Base-by-base conservation (phyloP, 768 basidiomycete genomes). In the Russula brevipes region DNA sequence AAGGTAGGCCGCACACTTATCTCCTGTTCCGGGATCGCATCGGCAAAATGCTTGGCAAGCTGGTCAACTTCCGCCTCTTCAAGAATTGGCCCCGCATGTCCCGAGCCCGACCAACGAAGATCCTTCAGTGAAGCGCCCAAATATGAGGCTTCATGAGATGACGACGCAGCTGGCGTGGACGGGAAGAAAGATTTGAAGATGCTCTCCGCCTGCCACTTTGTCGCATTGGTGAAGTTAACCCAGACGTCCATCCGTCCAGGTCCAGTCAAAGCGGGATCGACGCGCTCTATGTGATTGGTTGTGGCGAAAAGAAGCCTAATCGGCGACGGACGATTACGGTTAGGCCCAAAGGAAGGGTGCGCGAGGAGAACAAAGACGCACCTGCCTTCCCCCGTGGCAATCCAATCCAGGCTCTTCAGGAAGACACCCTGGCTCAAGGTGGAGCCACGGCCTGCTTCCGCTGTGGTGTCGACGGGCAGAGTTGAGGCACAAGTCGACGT, bases 161-260 rank as follows among this genome's bases (percentile, higher is more conserved):
- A 39, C 14, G 56, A 16, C 6, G 16, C 4, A 1, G 63, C 51
- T 8, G 81, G 76, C 59, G 76, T 84, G 74, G 74, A 85, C 2
- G 91, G 89, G 86, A 94, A 94, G 85, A 94, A 93, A 73, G 88
- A 90, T 73, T 91, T 91, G 84, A 92, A 94, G 72, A 94, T 90
- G 54, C 88, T 88, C 74, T 92, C 91, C 14, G 91, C 91, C 71
- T 94, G 91, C 89, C 88, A 92, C 73, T 90, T 92, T 7, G 89
- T 91, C 5, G 91, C 91, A 70, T 93, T 86, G 54, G 88, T 86
- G 75, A 94, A 94, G 77, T 91, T 91, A 46, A 94, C 82, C 91
- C 90, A 92, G n/a, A 95, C 86, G 70, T 93, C 92, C 89, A 92
- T 91, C 51, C 90, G 88, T 63, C 94, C 94, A 33, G 93, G 89